Conservation (phyloP, 176 grass and related monocot genomes). For the Raddia distichophylla region DNA sequence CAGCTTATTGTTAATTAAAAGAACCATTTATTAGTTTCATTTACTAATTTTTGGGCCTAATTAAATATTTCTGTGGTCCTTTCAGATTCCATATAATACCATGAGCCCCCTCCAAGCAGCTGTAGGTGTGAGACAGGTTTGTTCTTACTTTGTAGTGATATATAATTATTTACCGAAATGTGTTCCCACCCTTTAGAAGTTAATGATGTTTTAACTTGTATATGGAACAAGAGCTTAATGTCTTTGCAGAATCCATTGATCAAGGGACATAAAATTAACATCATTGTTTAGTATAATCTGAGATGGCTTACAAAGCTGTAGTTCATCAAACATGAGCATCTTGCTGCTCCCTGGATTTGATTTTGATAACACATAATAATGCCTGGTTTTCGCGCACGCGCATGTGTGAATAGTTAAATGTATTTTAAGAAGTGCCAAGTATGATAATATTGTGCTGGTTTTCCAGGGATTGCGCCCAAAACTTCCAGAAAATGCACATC, state of each 20-base stretch:
- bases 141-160: slow-evolving; percentile 29
- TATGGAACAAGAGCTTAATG: neutral
- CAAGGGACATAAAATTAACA: neutral
- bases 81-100: slow-evolving; percentile 71
- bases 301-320: neutral
- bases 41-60: neutral
- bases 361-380: neutral
- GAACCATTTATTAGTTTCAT: slow-evolving; percentile 9
- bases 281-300: neutral
- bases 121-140: slow-evolving; percentile 69
- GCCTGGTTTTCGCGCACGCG: neutral
- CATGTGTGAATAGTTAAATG: neutral
- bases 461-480: slow-evolving; percentile 63
- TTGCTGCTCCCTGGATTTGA: neutral
- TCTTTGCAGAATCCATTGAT: neutral
- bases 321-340: neutral
- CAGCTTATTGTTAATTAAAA: neutral
- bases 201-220: neutral
- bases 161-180: neutral
- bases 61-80: slow-evolving; percentile 20
- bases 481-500: slow-evolving; percentile 52
- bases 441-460: slow-evolving; percentile 24
- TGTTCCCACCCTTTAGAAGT: neutral
- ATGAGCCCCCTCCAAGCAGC: slow-evolving; percentile 86
- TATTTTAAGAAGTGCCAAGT: neutral